These are phyloP conservation scores for Kluyveromyces wickerhamii DNA, from an alignment of 805 yeast genomes.

Conservation along the genomic window DNA sequence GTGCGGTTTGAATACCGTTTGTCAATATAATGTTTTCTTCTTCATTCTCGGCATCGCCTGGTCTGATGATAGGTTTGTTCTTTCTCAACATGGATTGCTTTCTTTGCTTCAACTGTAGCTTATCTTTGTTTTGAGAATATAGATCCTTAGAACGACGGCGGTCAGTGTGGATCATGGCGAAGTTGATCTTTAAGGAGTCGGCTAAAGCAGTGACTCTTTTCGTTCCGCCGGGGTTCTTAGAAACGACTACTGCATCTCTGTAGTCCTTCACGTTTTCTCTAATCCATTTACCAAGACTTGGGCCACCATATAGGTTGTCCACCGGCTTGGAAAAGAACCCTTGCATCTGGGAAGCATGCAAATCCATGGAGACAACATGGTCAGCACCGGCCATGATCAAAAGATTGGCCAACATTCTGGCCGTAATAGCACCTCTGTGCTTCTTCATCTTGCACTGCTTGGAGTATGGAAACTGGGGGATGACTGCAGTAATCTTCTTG, in stretches of 20 bases:
- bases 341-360: slow-evolving; percentile 97
- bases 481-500: slow-evolving; percentile 89
- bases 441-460: slow-evolving; percentile 98
- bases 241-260: slow-evolving; percentile 86
- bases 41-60: slow-evolving; percentile 41
- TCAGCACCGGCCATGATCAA: slow-evolving; percentile 98
- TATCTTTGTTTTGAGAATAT: slow-evolving; percentile 34
- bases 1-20: slow-evolving; percentile 85
- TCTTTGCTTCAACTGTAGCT: slow-evolving; percentile 32
- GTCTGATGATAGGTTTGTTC: slow-evolving; percentile 35
- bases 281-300: slow-evolving; percentile 94
- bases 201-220: slow-evolving; percentile 96
- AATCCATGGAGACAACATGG: slow-evolving; percentile 95
- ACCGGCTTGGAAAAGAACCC: slow-evolving; percentile 97
- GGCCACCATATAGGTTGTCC: slow-evolving; percentile 93
- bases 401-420: slow-evolving; percentile 93
- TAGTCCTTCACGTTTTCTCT: slow-evolving; percentile 81
- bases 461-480: slow-evolving; percentile 96
- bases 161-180: slow-evolving; percentile 99
- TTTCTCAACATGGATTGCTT: slow-evolving; percentile 43
- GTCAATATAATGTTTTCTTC: slow-evolving; percentile 63
- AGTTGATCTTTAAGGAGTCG: slow-evolving; percentile 90
- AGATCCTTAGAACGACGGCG: slow-evolving; percentile 79
- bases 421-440: slow-evolving; percentile 98
- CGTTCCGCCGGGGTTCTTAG: slow-evolving; percentile 99